These are phyloP conservation scores for Tylopilus orsonianus DNA, from an alignment of 1,284 basidiomycete species.

Conservation along the genomic window DNA sequence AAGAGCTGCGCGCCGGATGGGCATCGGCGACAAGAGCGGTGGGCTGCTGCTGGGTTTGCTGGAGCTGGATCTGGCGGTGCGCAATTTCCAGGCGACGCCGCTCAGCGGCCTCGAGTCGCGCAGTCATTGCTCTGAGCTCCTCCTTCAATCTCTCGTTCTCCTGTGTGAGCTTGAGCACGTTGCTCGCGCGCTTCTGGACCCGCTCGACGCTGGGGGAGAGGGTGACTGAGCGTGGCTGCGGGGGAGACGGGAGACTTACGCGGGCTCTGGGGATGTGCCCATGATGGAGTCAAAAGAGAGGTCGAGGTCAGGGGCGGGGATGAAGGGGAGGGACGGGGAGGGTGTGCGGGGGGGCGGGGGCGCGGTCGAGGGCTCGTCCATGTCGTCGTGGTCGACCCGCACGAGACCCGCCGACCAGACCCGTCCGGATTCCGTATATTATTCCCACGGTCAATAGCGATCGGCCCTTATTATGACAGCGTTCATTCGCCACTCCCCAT, in stretches of 20 bases:
- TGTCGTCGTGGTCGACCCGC: slow-evolving; percentile 29
- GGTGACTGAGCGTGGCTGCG: slow-evolving; percentile 28
- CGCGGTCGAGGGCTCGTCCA: slow-evolving; percentile 25
- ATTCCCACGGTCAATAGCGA: slow-evolving; percentile 29
- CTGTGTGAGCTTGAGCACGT: slow-evolving; percentile 69
- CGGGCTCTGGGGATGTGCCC: slow-evolving; percentile 25
- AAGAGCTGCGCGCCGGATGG: slow-evolving; percentile 17
- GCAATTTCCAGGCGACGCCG: slow-evolving; percentile 57
- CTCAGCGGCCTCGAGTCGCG: slow-evolving; percentile 71
- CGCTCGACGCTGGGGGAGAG: slow-evolving; percentile 48
- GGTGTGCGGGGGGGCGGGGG: slow-evolving; percentile 25
- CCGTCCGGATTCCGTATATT: slow-evolving; percentile 13
- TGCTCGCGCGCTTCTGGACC: slow-evolving; percentile 73
- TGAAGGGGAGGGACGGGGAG: slow-evolving; percentile 50
- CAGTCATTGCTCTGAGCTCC: slow-evolving; percentile 71
- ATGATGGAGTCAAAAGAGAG: slow-evolving; percentile 55
- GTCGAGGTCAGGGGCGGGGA: slow-evolving; percentile 50
- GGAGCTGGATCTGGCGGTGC: slow-evolving; percentile 35
- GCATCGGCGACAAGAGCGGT: slow-evolving; percentile 16
- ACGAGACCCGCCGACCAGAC: slow-evolving; percentile 21
- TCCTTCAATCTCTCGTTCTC: slow-evolving; percentile 77
- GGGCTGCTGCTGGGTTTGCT: slow-evolving; percentile 31
- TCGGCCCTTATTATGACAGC: slow-evolving; percentile 34
- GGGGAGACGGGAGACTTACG: slow-evolving; percentile 34
- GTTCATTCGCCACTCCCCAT: slow-evolving; percentile 24